A percentile compares a stretch with the other conserved stretches of the same genome.
Conservation (phyloP, 2,329 filamentous ascomycete genomes). For the Lecanoromycetidae sp. region DNA sequence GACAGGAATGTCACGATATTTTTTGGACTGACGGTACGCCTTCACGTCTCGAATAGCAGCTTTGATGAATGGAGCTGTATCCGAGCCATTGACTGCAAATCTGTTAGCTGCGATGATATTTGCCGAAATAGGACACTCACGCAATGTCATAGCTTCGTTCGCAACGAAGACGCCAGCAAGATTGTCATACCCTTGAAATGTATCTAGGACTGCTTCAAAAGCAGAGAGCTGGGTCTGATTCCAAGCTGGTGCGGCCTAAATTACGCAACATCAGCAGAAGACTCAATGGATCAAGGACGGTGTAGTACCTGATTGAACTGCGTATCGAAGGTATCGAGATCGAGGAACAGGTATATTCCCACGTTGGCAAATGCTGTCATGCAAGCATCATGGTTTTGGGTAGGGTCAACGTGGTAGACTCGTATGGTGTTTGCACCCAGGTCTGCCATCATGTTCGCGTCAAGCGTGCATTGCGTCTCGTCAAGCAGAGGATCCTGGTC, state of each 20-base stretch:
- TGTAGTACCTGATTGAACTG: constrained; percentile 34
- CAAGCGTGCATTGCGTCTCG: constrained; percentile 61
- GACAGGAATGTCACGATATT: constrained; percentile 68
- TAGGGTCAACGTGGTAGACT: constrained; percentile 73
- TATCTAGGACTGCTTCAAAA: constrained; percentile 62
- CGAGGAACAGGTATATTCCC: constrained; percentile 73
- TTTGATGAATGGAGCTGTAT: constrained; percentile 70
- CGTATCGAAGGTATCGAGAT: constrained; percentile 49
- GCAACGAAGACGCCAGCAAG: constrained; percentile 75
- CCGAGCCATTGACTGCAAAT: constrained; percentile 35
- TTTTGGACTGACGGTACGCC: constrained; percentile 61
- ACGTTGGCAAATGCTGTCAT: constrained; percentile 69
- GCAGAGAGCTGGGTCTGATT: constrained; percentile 56
- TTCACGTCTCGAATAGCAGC: constrained; percentile 72
- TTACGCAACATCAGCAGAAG: no score
- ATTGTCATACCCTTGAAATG: constrained; percentile 67
- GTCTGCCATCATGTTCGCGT: constrained; percentile 64
- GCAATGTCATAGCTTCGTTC: constrained; percentile 65
- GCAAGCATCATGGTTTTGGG: constrained; percentile 60
- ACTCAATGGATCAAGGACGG: no score
- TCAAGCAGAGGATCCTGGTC: constrained; percentile 65
- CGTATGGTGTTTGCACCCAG: constrained; percentile 75
- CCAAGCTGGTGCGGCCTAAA: constrained; percentile 53
- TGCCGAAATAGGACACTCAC: constrained; percentile 18
- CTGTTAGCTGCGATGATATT: constrained; percentile 6